Evolutionary conservation across 305 asterid species (phyloP), one percentile per base, ranked within the genome.

Genomic region (Andrographis paniculata): DNA sequence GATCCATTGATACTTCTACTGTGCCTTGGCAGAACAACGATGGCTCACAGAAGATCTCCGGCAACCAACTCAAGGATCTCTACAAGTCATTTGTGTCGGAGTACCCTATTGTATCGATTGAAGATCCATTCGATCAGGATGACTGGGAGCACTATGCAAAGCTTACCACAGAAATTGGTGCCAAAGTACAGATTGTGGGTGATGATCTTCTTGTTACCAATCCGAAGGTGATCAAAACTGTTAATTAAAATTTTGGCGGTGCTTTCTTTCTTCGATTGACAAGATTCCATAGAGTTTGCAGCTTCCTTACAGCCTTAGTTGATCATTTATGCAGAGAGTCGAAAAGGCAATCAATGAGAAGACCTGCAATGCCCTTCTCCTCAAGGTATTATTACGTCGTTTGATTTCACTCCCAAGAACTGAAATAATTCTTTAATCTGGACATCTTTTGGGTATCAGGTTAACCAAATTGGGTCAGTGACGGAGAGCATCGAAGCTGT

Each of bases 401-500:
- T n/a, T n/a, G n/a, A n/a, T n/a, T n/a, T n/a, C n/a, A n/a, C n/a
- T n/a, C n/a, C n/a, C n/a, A n/a, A n/a, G n/a, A n/a, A n/a, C n/a
- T n/a, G n/a, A n/a, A n/a, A n/a, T n/a, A n/a, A n/a, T n/a, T n/a
- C n/a, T n/a, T n/a, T n/a, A n/a, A n/a, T n/a, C n/a, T n/a, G n/a
- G n/a, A n/a, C 23, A 7, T 19, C 15, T 43, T 56, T 20, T 56
- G 52, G 19, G 8, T 56, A 22, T 19, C 68, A 88, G 97, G 96
- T 89, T 62, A 89, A 89, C 84, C 98, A 86, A 76, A 89, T 86
- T 48, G 98, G 96, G 42, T 76, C 92, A 9, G 98, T 89, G 63
- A 89, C 98, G 13, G 94, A 86, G 74, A 89, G 98, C 65, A 86
- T 89, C 40, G 96, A 89, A 68, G 98, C 96, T 30, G 96, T 91